Percentiles rank a stretch among this genome's conserved stretches.
phyloP scores from a whole-genome alignment of 2,329 filamentous ascomycete species.

The Phoma sp. region DNA sequence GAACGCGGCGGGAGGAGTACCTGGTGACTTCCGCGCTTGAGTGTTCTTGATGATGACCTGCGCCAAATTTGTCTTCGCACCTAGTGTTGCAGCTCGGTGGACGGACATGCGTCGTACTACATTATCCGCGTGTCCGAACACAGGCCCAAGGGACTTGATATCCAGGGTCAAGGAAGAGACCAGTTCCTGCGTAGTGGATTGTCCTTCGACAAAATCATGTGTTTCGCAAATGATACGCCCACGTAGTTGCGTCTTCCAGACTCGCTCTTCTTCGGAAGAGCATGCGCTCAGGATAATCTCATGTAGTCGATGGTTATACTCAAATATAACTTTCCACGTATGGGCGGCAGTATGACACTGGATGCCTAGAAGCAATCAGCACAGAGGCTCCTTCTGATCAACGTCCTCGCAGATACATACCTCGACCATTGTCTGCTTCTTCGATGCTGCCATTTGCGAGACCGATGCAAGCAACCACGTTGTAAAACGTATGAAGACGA shows the following conservation, averaged over 20 bases:
- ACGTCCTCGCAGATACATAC: slow-evolving; percentile 47
- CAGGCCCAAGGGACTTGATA: slow-evolving; percentile 74
- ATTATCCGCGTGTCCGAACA: slow-evolving; percentile 74
- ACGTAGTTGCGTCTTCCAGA: slow-evolving; percentile 76
- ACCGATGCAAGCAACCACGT: slow-evolving; percentile 75
- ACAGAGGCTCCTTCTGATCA: not conserved
- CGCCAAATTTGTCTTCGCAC: slow-evolving; percentile 69
- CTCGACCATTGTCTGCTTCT: slow-evolving; percentile 75
- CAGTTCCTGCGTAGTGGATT: slow-evolving; percentile 55
- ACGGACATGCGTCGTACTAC: slow-evolving; percentile 75
- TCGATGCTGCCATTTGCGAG: slow-evolving; percentile 71
- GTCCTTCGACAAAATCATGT: slow-evolving; percentile 58
- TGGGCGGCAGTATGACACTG: slow-evolving; percentile 86
- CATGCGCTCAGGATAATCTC: slow-evolving; percentile 89
- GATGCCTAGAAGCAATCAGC: slow-evolving; percentile 63
- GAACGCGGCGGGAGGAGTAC: slow-evolving; percentile 52
- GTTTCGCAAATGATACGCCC: slow-evolving; percentile 58
- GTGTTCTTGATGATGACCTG: slow-evolving; percentile 91
- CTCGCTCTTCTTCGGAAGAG: slow-evolving; percentile 75
- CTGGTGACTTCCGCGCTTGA: slow-evolving; percentile 65
- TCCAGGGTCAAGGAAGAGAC: slow-evolving; percentile 71
- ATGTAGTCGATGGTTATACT: slow-evolving; percentile 75
- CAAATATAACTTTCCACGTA: slow-evolving; percentile 92
- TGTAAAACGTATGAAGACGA: slow-evolving; percentile 71
- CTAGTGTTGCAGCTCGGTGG: slow-evolving; percentile 76